phyloP scores from a whole-genome alignment of 2,329 filamentous ascomycete genomes.

The Drechmeria coniospora region DNA sequence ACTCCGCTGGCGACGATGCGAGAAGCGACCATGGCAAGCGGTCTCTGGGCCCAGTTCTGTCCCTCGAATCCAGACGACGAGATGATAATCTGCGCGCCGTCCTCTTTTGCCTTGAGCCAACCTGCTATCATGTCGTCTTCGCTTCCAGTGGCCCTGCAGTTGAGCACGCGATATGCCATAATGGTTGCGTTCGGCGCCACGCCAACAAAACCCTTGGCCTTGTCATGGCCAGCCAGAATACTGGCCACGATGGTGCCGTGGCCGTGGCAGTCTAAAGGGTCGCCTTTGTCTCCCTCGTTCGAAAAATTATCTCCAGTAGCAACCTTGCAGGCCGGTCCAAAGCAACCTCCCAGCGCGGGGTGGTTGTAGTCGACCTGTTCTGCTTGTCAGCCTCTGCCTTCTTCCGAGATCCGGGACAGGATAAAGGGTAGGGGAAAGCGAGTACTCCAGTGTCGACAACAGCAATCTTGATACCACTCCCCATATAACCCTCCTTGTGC shows the following conservation, averaged over 20 bases:
- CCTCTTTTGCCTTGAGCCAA: conserved; percentile 2
- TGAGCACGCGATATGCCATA: conserved; percentile 1
- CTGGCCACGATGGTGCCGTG: conserved; percentile 4
- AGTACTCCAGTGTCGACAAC: conserved; percentile 17
- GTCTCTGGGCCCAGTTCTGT: not conserved
- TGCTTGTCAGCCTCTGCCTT: not conserved
- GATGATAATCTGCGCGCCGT: conserved; percentile 3
- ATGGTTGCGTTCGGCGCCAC: conserved; percentile 2
- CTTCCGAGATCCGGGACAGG: not conserved
- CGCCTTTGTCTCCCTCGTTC: not conserved
- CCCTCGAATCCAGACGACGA: conserved; percentile 1
- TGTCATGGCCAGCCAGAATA: conserved; percentile 1
- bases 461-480: conserved; percentile 26
- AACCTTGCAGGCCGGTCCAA: not conserved
- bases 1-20: conserved; percentile 1
- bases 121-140: conserved; percentile 3
- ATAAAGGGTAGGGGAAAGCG: not conserved
- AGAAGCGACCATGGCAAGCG: not conserved
- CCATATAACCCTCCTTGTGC: conserved; percentile 25
- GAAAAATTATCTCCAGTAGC: conserved; percentile 1
- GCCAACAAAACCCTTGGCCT: not conserved
- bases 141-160: not conserved
- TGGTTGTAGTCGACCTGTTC: not conserved
- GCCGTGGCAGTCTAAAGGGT: conserved; percentile 2
- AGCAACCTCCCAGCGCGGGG: not conserved